Base-by-base conservation (phyloP, 495 filamentous ascomycete species). In the Tuber magnatum region DNA sequence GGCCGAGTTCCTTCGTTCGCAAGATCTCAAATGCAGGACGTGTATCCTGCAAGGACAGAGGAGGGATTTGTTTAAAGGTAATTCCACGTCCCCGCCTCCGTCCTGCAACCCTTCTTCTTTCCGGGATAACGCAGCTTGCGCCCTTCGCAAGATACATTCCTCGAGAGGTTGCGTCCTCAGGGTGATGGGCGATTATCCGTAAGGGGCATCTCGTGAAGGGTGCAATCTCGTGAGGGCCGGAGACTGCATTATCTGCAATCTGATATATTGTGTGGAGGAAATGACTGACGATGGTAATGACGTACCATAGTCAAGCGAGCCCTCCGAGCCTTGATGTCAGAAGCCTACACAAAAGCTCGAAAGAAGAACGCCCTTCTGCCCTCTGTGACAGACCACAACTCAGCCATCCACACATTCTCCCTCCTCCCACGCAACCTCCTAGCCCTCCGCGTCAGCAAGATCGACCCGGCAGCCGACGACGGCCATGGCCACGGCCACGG, bases 1-100 rank as follows among this genome's bases (percentile, higher is more conserved):
- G 39, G 96, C 96, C 78, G 91, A 93, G 81, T 99, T 94, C 86
- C 86, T 99, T 72, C 88, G 90, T 77, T 85, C 88, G 71, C 94
- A 97, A 85, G 87, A 93, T 78, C 86, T 99, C 77, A 99, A 99
- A 88, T 86, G 89, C 68, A 88, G 96, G 78, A 97, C 95, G 41
- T 93, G 91, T 85, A 96, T 99, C 75, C 87, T 97, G 78, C 94
- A 97, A 80, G 96, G 95, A 77, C 94, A 98, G 86, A 88, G 96
- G 75, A 98, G 97, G 85, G 94, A 99, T 77, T 94, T 99, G 90
- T 98, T 99, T 85, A 92, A 91, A 88, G 92, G 94, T 97, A 84
- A 73, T 72, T 20, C 61, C 28, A 28, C 24, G 6, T 12, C 48
- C 48, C 8, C 51, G n/a, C 20, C 48, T 70, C 32, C 20, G 7